Evolutionary conservation across 148 eudicot genomes (phyloP).

Genomic region (Nepenthes mirabilis): DNA sequence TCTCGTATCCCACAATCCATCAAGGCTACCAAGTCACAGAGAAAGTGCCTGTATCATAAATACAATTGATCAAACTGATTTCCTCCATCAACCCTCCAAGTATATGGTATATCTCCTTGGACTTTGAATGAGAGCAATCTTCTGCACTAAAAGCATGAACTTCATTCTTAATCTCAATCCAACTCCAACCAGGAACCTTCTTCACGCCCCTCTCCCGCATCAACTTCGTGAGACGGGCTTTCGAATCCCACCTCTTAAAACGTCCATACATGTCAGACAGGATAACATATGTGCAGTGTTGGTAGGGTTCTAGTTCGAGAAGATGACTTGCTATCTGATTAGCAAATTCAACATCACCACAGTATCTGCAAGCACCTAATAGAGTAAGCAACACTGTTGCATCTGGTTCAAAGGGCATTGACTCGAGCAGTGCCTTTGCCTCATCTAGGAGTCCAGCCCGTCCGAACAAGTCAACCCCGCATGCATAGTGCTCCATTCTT

Average conservation of each 20-base stretch:
- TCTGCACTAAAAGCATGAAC: constrained; percentile 59
- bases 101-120: constrained; percentile 27
- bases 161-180: constrained; percentile 51
- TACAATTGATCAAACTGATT: constrained; percentile 16
- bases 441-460: constrained; percentile 55
- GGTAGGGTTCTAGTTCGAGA: constrained; percentile 54
- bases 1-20: too few species aligned
- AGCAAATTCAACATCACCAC: constrained; percentile 57
- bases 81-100: constrained; percentile 27
- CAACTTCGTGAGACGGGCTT: constrained; percentile 41
- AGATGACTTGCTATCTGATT: constrained; percentile 36
- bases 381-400: constrained; percentile 62
- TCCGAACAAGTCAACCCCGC: constrained; percentile 59
- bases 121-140: constrained; percentile 35
- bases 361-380: constrained; percentile 52
- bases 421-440: constrained; percentile 37
- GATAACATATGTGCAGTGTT: constrained; percentile 59
- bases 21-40: constrained; percentile 1
- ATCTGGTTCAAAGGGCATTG: constrained; percentile 75
- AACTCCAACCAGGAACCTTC: constrained; percentile 82
- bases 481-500: constrained; percentile 80
- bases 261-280: constrained; percentile 57
- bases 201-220: constrained; percentile 57
- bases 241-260: constrained; percentile 52
- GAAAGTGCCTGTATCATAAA: constrained; percentile 9